A percentile compares a stretch with the other conserved stretches of the same genome.
These are phyloP conservation scores for Fennellomyces sp. DNA, from an alignment of 371 early-diverging fungal genomes.

Conservation along the genomic window DNA sequence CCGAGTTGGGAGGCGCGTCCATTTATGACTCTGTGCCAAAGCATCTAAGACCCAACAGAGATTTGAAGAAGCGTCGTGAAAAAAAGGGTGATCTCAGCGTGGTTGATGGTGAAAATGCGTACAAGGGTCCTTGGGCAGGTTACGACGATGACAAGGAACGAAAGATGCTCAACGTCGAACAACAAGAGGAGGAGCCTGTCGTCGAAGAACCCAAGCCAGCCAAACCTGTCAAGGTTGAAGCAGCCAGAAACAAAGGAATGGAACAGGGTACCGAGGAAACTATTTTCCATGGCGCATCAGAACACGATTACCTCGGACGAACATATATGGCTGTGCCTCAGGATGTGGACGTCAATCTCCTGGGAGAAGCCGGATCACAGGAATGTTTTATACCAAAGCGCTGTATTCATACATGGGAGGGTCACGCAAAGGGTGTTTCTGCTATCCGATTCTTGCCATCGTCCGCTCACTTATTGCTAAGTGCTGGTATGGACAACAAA, in stretches of 20 bases:
- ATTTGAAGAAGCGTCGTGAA: conserved; percentile 67
- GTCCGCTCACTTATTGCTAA: conserved; percentile 89
- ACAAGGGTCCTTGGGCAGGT: conserved; percentile 96
- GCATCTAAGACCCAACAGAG: conserved; percentile 49
- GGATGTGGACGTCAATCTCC: conserved; percentile 79
- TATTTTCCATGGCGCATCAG: conserved; percentile 76
- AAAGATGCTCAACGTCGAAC: background rate
- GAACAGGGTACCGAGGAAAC: conserved; percentile 56
- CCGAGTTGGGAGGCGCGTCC: conserved; percentile 48
- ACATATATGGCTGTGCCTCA: conserved; percentile 94
- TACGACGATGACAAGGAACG: conserved; percentile 76
- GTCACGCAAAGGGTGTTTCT: conserved; percentile 92
- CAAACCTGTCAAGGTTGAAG: conserved; percentile 30
- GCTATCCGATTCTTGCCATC: conserved; percentile 89
- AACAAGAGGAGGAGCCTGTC: background rate
- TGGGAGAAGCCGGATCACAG: conserved; percentile 75
- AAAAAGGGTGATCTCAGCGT: conserved; percentile 78
- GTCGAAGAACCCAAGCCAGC: conserved; percentile 25
- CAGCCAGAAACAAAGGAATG: conserved; percentile 32
- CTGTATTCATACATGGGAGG: conserved; percentile 90
- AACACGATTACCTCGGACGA: conserved; percentile 89
- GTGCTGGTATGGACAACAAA: conserved; percentile 90
- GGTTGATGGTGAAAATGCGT: conserved; percentile 81
- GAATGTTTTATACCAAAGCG: conserved; percentile 88
- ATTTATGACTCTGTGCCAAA: conserved; percentile 60